Evolutionary conservation across 176 grass and related monocot species (phyloP), one percentile per base, ranked within the genome.

Genomic region (Oryza nivara): DNA sequence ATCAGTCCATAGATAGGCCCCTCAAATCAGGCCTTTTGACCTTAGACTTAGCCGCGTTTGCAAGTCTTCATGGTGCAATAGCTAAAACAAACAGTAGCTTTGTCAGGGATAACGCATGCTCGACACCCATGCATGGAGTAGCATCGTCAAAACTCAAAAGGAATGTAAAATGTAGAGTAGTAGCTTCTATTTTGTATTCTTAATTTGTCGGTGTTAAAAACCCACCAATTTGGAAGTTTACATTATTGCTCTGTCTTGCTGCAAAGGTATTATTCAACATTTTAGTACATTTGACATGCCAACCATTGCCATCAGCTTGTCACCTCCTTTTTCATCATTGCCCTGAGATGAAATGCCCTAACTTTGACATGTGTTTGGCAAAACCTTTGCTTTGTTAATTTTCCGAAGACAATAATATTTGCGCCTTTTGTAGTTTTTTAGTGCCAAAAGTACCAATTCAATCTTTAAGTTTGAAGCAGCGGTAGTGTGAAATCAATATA

Each of bases 61-160:
- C 48, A 46, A 68, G 77, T 74, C 43, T 22, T 54, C 15, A 6
- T 74, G 32, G 4, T 40, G 19, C 49, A 36, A 65, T 40, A 16
- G 3, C n/a, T 54, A 35, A 28, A 34, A 23, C 34, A 65, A 65
- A 35, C 82, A 26, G 48, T 64, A 64, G 40, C 20, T 76, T 75
- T 69, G 68, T 86, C 61, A 74, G 35, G 3, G 40, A 73, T 28
- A 43, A 65, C 64, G 54, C 70, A 23, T 67, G 56, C 73, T 80
- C 67, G 28, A 73, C 36, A 41, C 36, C 63, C 49, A 23, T 67
- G 56, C 73, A 68, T 12, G 74, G 48, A 61, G 35, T 9, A 30
- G 14, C 28, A 28, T 80, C 4, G 84, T 84, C 85, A 91, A 87
- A 91, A 84, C 80, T 84, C 85, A 91, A 87, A 91, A 84, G 80